A percentile compares a stretch with the other conserved stretches of the same genome.
phyloP scores from a whole-genome alignment of 345 rosid genomes.

The Corymbia maculata region DNA sequence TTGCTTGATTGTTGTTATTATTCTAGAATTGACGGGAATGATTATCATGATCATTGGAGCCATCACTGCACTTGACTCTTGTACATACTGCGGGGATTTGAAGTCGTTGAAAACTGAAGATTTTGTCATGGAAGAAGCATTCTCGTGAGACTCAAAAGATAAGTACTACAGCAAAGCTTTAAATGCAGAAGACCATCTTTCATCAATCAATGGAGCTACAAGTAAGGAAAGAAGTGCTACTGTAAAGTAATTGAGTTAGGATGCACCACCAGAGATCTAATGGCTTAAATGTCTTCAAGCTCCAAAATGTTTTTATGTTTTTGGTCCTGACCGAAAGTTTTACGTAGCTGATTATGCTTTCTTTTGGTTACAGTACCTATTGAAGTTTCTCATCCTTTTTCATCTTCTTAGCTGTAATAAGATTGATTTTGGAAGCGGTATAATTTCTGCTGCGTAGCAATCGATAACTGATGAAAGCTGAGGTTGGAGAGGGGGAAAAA shows the following conservation, averaged over 20 bases:
- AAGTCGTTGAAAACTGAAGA: neutral
- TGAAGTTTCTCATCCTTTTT: neutral
- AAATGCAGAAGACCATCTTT: neutral
- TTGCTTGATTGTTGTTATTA: neutral
- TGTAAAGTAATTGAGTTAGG: neutral
- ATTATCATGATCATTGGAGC: neutral
- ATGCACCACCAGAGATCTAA: neutral
- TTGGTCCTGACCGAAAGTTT: neutral
- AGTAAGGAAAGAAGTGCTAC: neutral
- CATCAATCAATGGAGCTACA: neutral
- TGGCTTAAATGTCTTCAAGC: neutral
- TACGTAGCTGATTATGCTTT: neutral
- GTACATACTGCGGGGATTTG: neutral
- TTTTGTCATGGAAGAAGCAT: neutral
- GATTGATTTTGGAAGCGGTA: neutral
- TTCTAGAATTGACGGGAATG: neutral
- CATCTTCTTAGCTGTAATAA: neutral
- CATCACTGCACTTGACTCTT: neutral
- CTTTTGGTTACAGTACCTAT: neutral
- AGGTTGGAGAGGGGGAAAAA: neutral
- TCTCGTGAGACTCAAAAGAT: neutral
- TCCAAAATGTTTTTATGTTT: neutral
- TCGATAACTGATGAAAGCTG: neutral
- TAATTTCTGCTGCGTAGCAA: neutral
- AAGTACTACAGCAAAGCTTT: neutral